Percentiles rank a stretch among this genome's conserved stretches.
Conservation (phyloP, 1,139 yeast genomes). For the Scheffersomyces segobiensis region DNA sequence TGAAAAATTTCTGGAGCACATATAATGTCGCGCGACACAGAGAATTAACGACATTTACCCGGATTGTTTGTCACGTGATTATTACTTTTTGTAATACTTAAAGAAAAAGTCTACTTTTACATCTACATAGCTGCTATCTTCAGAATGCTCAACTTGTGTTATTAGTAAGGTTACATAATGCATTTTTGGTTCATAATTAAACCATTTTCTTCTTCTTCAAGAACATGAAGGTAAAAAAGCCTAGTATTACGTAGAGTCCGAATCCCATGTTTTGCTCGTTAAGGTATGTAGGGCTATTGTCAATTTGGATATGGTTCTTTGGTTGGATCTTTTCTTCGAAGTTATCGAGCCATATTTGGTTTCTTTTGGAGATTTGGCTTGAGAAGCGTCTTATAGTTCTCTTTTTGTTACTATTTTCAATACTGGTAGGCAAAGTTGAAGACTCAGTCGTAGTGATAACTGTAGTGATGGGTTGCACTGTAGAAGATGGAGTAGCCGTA, state of each 20-base stretch:
- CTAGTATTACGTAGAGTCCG: constrained; percentile 16
- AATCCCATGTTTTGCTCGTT: constrained; percentile 14
- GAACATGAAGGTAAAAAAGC: constrained; percentile 16
- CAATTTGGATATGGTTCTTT: neutral
- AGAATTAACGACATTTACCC: neutral
- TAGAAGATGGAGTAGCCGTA: constrained; percentile 2
- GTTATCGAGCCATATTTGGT: neutral
- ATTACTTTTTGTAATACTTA: too few relatives aligned
- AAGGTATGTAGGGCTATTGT: constrained; percentile 4
- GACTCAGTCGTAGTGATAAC: constrained; percentile 3
- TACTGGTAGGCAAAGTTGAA: constrained; percentile 10
- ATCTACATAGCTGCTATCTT: neutral
- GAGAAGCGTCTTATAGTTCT: neutral
- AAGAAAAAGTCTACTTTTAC: neutral
- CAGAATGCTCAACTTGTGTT: neutral
- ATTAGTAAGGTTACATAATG: neutral
- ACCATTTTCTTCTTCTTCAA: constrained; percentile 10
- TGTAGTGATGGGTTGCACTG: constrained; percentile 1
- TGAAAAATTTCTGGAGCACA: neutral
- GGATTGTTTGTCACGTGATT: neutral
- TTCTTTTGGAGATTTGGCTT: neutral
- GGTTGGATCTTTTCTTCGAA: neutral
- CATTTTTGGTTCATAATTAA: neutral
- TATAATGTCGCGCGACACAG: neutral
- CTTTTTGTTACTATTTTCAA: constrained; percentile 5